These are phyloP conservation scores for Botryotinia globosa DNA, from an alignment of 2,329 filamentous ascomycete species.

Conservation along the genomic window DNA sequence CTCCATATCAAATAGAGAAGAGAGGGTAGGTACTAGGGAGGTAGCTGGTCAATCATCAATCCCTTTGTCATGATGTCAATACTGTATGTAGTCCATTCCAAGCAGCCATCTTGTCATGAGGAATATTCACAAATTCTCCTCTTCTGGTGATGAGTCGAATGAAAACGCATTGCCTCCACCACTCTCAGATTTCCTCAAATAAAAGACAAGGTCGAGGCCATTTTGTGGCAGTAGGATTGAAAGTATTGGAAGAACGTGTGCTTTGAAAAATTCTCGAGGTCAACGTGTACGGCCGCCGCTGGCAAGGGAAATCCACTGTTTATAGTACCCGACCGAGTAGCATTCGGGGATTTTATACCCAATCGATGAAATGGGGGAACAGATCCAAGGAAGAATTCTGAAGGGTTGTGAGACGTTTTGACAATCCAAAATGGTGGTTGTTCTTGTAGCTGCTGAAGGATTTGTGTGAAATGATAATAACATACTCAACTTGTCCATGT, in stretches of 20 bases:
- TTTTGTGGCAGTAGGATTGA: neutral
- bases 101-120: neutral
- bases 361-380: conserved; percentile 11
- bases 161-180: conserved; percentile 4
- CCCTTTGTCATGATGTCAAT: neutral
- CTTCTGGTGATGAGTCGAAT: neutral
- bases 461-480: neutral
- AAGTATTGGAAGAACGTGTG: conserved; percentile 11
- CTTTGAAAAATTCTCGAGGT: conserved; percentile 2
- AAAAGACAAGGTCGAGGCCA: neutral
- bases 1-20: neutral
- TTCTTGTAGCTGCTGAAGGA: neutral
- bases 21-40: neutral
- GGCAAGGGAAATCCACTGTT: conserved; percentile 12
- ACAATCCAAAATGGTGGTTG: neutral
- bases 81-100: neutral
- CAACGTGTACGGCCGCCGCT: conserved; percentile 17
- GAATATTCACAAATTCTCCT: neutral
- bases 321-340: conserved; percentile 6
- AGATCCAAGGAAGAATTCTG: neutral
- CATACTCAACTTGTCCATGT: neutral
- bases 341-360: conserved; percentile 8
- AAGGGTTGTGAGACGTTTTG: conserved; percentile 4
- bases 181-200: neutral
- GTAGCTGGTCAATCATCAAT: neutral